Conservation (phyloP, 2,329 filamentous ascomycete genomes). For the Aspergillus calidoustus region DNA sequence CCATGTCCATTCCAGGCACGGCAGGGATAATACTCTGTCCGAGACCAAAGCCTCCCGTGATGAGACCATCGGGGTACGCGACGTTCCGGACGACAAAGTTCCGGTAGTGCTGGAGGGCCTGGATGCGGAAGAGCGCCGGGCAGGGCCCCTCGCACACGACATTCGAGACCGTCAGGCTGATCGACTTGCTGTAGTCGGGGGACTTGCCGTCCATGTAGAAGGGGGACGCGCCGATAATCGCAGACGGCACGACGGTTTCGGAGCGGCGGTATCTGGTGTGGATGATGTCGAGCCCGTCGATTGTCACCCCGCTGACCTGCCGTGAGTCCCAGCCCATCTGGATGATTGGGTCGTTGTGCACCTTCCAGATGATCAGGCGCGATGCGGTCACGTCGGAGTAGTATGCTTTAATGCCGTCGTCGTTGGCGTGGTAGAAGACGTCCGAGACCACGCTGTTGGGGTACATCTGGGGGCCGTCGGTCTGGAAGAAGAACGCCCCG, state of each 20-base stretch:
- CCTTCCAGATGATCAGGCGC: slow-evolving; percentile 40
- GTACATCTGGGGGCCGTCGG: slow-evolving; percentile 41
- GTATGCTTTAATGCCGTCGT: slow-evolving; percentile 46
- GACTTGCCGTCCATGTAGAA: slow-evolving; percentile 6
- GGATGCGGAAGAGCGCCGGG: slow-evolving; percentile 5
- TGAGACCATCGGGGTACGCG: background rate
- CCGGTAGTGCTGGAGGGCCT: slow-evolving; percentile 1
- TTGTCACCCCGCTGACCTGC: slow-evolving; percentile 32
- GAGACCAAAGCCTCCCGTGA: background rate
- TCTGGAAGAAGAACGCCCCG: slow-evolving; percentile 44
- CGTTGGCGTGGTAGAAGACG: slow-evolving; percentile 43
- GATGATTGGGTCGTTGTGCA: slow-evolving; percentile 47
- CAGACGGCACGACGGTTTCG: slow-evolving; percentile 3
- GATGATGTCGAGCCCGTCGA: slow-evolving; percentile 17
- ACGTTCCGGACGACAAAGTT: background rate
- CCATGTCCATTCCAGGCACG: slow-evolving; percentile 1
- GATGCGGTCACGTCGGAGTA: slow-evolving; percentile 40
- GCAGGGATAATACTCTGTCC: background rate
- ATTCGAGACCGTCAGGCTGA: background rate
- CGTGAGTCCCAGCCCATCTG: slow-evolving; percentile 44
- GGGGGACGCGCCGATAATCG: slow-evolving; percentile 6
- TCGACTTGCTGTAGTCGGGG: background rate
- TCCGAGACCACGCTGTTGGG: slow-evolving; percentile 34
- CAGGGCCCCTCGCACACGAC: slow-evolving; percentile 5
- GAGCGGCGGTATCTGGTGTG: slow-evolving; percentile 4